Evolutionary conservation across 176 grass and related monocot species (phyloP).

Genomic region (Carex kokanica): DNA sequence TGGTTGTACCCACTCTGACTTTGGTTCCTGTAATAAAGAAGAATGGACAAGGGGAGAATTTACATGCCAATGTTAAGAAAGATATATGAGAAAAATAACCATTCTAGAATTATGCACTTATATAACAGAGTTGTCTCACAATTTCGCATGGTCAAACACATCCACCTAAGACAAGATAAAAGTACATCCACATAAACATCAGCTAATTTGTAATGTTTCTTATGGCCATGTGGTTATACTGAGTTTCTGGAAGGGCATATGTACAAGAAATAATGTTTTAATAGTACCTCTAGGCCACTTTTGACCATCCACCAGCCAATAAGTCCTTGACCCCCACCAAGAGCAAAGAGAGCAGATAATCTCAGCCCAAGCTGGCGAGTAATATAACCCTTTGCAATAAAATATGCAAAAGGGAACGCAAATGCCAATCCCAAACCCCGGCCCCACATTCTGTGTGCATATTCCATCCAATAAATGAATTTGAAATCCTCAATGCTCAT

Average conservation of each 20-base stretch:
- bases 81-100: neutral
- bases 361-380: slow-evolving; percentile 78
- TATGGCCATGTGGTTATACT: neutral
- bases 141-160: neutral
- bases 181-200: neutral
- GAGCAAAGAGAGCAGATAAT: slow-evolving; percentile 69
- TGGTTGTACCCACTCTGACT: slow-evolving; percentile 87
- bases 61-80: slow-evolving; percentile 1
- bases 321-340: slow-evolving; percentile 79
- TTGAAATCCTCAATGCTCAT: slow-evolving; percentile 92
- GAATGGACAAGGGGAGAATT: neutral
- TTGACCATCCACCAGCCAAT: slow-evolving; percentile 99
- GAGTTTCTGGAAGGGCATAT: neutral
- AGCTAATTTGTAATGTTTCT: neutral
- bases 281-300: slow-evolving; percentile 90
- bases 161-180: neutral
- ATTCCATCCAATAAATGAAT: slow-evolving; percentile 99
- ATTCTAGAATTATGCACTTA: neutral
- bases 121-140: neutral
- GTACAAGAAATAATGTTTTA: neutral
- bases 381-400: slow-evolving; percentile 86
- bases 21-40: slow-evolving; percentile 53
- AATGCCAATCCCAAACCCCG: slow-evolving; percentile 79
- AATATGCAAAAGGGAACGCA: slow-evolving; percentile 76
- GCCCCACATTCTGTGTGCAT: slow-evolving; percentile 98